A percentile compares a stretch with the other conserved stretches of the same genome.
phyloP scores from a whole-genome alignment of 2,329 filamentous ascomycete species.

The Microcyclosporella mali region DNA sequence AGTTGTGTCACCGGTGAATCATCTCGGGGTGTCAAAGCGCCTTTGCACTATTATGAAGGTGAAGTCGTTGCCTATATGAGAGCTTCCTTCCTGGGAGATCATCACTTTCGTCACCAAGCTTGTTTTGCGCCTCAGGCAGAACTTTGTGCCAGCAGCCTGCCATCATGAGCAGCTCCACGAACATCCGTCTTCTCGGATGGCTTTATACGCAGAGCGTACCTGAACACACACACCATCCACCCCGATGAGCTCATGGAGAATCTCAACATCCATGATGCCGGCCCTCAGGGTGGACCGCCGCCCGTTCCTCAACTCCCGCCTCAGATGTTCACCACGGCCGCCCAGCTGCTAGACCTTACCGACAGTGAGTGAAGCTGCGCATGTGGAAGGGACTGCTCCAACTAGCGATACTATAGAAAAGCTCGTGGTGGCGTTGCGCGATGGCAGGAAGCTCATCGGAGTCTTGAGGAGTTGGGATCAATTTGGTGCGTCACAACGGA shows the following conservation, averaged over 20 bases:
- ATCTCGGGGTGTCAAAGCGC: background rate
- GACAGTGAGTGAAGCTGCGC: slow-evolving; percentile 63
- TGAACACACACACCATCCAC: background rate
- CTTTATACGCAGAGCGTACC: slow-evolving; percentile 7
- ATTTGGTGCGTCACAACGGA: slow-evolving; percentile 65
- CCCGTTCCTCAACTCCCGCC: slow-evolving; percentile 64
- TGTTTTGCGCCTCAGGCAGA: background rate
- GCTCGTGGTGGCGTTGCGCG: slow-evolving; percentile 81
- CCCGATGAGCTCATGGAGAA: slow-evolving; percentile 29
- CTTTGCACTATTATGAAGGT: slow-evolving; percentile 1
- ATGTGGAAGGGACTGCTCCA: slow-evolving; percentile 7
- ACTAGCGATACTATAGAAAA: slow-evolving; percentile 62
- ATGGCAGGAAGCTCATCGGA: slow-evolving; percentile 89
- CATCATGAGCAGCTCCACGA: no score
- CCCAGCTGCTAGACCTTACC: slow-evolving; percentile 89
- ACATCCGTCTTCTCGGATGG: slow-evolving; percentile 2
- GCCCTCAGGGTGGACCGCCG: slow-evolving; percentile 24
- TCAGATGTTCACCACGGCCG: slow-evolving; percentile 98
- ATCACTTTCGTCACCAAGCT: background rate
- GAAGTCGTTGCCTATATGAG: no score
- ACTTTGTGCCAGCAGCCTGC: background rate
- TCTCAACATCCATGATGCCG: slow-evolving; percentile 30
- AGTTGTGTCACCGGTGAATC: slow-evolving; percentile 5
- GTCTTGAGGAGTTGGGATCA: slow-evolving; percentile 96
- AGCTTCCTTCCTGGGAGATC: slow-evolving; percentile 1